Evolutionary conservation across 2,329 filamentous ascomycete genomes (phyloP), one percentile per base, ranked within the genome.

Genomic region (Endocalyx cinctus): DNA sequence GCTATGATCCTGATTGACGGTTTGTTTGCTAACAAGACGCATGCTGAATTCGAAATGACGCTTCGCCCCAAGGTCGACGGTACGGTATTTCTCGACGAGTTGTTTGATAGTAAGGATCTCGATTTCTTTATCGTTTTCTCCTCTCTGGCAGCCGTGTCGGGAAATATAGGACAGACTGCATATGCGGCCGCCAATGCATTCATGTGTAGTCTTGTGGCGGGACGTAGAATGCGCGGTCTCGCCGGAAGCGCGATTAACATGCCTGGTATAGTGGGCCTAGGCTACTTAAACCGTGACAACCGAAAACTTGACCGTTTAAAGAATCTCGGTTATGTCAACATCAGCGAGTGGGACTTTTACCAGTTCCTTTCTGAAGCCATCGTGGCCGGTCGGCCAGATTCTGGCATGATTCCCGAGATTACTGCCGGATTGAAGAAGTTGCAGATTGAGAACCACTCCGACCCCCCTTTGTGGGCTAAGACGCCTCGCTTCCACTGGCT

Each of bases 111-210:
- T 2, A 29, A 34, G 0, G 29, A 48, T 6, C 51, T 66, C 0
- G 62, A 65, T 27, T 66, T 66, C 33, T 66, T 70, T 43, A 47
- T 70, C 10, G 41, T 63, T 16, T 59, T 67, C 25, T 63, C 59
- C 1, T 69, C 66, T 0, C 38, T 60, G 1, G 39, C 55, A 5
- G 46, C 33, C 5, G 47, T 64, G 0, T 45, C 52, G 1, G 66
- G 65, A 1, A 60, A 60, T 28, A 30, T 35, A 2, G 62, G 62
- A 2, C 66, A 68, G 34, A 41, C 47, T 7, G 52, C 45, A 15
- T 69, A 69, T 31, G 42, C 49, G 2, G 60, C 63, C 5, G 60
- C 55, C 3, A 64, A 64, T 39, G 33, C 43, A 8, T 68, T 59
- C 41, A 63, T 66, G 57, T 38, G 37, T 10, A 44, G 51, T 12